These are phyloP conservation scores for Fusarium sp. DNA, from an alignment of 2,329 filamentous ascomycete species.

Conservation along the genomic window DNA sequence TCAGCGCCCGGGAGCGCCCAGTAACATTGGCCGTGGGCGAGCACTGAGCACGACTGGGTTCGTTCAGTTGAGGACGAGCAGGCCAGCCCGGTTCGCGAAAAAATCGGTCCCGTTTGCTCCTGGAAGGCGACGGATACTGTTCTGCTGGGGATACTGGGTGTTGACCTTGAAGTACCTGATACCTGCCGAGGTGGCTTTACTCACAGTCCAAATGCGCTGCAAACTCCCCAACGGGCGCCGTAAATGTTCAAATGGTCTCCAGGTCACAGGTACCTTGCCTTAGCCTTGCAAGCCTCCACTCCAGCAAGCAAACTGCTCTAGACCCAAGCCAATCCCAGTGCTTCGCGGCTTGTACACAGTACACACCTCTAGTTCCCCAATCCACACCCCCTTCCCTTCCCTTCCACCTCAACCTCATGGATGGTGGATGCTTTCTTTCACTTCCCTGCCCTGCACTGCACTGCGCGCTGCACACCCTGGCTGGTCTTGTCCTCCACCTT, in stretches of 20 bases:
- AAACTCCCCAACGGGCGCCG: conserved; percentile 23
- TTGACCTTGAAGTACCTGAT: conserved; percentile 20
- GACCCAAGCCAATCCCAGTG: conserved; percentile 1
- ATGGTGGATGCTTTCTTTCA: conserved; percentile 21
- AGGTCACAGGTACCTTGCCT: conserved; percentile 20
- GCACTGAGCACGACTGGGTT: conserved; percentile 18
- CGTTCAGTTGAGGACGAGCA: conserved; percentile 4
- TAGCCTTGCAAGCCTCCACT: neutral
- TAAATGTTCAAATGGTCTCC: neutral
- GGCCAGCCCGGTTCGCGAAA: conserved; percentile 2
- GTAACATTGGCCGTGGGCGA: conserved; percentile 21
- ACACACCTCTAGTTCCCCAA: conserved; percentile 14
- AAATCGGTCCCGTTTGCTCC: conserved; percentile 19
- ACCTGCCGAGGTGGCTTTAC: neutral
- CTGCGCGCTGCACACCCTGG: neutral
- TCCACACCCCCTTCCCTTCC: conserved; percentile 28
- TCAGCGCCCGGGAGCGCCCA: conserved; percentile 40
- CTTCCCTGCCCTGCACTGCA: neutral
- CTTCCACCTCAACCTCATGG: conserved; percentile 15
- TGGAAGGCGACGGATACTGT: neutral
- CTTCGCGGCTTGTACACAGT: conserved; percentile 14
- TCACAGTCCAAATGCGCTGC: conserved; percentile 3
- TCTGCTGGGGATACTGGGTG: neutral
- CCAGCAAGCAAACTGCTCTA: neutral
- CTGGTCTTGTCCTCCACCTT: conserved; percentile 11